Conservation (phyloP, 768 basidiomycete genomes). For the Termitomyces sp. region DNA sequence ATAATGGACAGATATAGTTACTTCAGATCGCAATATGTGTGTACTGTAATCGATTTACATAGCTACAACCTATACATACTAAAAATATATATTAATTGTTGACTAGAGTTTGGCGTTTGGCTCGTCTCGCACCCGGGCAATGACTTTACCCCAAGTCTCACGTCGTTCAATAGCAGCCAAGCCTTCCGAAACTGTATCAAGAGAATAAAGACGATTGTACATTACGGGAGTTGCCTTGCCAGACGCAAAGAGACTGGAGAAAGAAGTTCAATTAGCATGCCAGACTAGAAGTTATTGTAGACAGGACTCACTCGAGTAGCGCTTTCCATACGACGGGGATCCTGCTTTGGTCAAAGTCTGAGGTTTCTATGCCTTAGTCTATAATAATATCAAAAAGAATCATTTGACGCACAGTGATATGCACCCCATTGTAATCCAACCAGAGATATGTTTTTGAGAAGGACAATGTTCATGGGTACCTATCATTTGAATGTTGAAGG, state of each 20-base stretch:
- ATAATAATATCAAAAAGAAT: background rate
- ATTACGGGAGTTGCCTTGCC: slow-evolving; percentile 65
- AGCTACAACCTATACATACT: background rate
- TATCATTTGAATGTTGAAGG: slow-evolving; percentile 21
- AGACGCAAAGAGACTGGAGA: slow-evolving; percentile 58
- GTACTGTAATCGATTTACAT: background rate
- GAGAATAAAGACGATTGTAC: slow-evolving; percentile 65
- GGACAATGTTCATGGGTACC: slow-evolving; percentile 80
- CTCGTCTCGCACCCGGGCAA: slow-evolving; percentile 52
- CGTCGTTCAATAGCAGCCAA: slow-evolving; percentile 73
- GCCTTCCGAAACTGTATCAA: slow-evolving; percentile 67
- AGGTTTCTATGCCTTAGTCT: background rate
- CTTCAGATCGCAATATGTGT: slow-evolving; percentile 1
- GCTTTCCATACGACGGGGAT: slow-evolving; percentile 70
- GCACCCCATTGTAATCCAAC: slow-evolving; percentile 89
- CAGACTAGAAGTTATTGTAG: background rate
- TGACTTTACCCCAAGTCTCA: slow-evolving; percentile 90
- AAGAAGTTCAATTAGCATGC: background rate
- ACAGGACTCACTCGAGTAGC: slow-evolving; percentile 52
- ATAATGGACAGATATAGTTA: background rate
- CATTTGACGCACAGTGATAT: slow-evolving; percentile 53
- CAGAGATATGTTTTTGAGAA: slow-evolving; percentile 83
- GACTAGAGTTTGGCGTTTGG: slow-evolving; percentile 14
- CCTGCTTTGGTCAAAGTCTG: slow-evolving; percentile 64
- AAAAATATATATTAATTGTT: background rate